These are phyloP conservation scores for Przewalskia tangutica DNA, from an alignment of 257 asterid species.

Conservation along the genomic window DNA sequence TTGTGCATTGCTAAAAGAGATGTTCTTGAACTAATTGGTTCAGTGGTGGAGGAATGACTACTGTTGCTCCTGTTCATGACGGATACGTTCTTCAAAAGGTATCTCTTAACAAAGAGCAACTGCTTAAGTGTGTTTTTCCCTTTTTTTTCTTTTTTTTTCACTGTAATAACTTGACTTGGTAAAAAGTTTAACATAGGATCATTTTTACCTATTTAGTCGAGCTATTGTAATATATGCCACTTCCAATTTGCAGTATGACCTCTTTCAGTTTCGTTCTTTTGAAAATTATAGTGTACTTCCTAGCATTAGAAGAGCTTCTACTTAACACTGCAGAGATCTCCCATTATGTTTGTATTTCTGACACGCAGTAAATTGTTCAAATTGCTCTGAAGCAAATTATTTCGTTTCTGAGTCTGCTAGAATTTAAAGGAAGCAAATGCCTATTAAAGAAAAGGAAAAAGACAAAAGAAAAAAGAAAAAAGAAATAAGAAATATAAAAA, in stretches of 20 bases:
- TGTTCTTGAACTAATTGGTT: conserved; percentile 22
- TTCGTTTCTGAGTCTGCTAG: not conserved
- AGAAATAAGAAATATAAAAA: not conserved
- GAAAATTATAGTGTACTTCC: not conserved
- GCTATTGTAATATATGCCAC: not conserved
- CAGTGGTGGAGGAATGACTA: conserved; percentile 99
- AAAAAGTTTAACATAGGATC: not conserved
- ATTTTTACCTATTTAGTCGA: not conserved
- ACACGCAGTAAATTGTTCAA: not conserved
- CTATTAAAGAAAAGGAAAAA: not conserved
- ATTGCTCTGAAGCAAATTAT: not conserved
- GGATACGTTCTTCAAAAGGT: conserved; percentile 99
- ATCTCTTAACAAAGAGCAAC: conserved; percentile 3
- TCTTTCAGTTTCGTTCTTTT: not conserved
- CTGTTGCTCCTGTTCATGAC: conserved; percentile 95
- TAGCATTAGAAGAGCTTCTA: not conserved
- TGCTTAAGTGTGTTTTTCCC: not conserved
- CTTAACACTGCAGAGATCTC: not conserved
- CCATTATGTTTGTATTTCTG: not conserved
- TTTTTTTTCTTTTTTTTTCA: not conserved
- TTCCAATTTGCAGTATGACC: not conserved
- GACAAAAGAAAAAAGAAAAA: not conserved
- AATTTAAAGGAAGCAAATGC: not conserved
- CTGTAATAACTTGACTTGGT: not conserved
- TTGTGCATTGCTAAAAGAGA: not conserved